Conservation (phyloP, 139 green algal genomes). For the Zygnema cylindricum region DNA sequence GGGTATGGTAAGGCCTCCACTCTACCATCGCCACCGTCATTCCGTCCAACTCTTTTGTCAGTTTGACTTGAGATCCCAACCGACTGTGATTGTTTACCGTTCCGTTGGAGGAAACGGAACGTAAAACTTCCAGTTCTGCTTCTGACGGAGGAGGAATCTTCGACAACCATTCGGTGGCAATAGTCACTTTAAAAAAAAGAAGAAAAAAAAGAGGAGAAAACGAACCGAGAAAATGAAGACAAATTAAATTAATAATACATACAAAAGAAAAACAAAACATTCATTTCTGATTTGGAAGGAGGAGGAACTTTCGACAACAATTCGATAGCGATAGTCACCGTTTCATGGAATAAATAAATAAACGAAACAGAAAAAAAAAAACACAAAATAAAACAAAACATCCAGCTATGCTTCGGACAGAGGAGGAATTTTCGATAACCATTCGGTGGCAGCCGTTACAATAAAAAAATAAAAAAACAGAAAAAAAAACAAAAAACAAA, state of each 20-base stretch:
- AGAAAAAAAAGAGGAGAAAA: background rate
- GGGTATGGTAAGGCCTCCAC: conserved; percentile 28
- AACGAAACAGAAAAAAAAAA: no score
- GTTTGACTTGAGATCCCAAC: conserved; percentile 25
- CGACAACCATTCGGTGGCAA: conserved; percentile 46
- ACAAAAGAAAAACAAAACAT: no score
- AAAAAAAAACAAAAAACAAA: no score
- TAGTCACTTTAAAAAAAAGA: conserved; percentile 27
- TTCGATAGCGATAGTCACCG: conserved; percentile 47
- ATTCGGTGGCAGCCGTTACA: conserved; percentile 44
- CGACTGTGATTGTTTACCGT: conserved; percentile 9
- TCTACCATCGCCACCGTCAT: conserved; percentile 39
- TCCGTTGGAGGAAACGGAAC: conserved; percentile 27
- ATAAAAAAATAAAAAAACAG: background rate
- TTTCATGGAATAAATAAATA: no score
- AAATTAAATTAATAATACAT: background rate
- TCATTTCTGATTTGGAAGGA: background rate
- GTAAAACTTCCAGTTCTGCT: conserved; percentile 29
- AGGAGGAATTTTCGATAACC: conserved; percentile 40
- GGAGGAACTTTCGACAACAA: conserved; percentile 44
- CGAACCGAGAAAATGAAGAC: background rate
- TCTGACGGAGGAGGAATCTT: conserved; percentile 26
- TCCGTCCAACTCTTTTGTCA: conserved; percentile 37
- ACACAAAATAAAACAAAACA: background rate
- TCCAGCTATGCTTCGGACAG: conserved; percentile 12